Base-by-base conservation (phyloP, 768 basidiomycete species). In the Chiua virens region DNA sequence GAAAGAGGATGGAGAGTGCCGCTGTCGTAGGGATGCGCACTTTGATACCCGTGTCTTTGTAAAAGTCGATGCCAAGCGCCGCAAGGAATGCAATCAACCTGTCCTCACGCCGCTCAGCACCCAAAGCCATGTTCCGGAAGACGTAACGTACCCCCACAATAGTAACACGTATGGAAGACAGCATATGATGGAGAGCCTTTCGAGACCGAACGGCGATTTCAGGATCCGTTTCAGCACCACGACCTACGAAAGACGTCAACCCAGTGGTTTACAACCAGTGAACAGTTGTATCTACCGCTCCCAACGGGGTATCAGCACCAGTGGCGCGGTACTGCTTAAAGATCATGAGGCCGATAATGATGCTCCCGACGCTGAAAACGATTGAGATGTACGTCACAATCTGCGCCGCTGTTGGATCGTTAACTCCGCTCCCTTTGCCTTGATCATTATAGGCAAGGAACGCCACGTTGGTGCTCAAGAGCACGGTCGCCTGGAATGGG, bases 91-190 rank as follows among this genome's bases (percentile, higher is more conserved):
- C 58, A 2, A 70, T 48, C 52, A 74, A 59, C 17, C 75, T 77
- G 32, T 18, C 34, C 6, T 7, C 45, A 17, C 11, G 1, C 5
- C 1, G 17, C 21, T 64, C 18, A 62, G 47, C 42, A 2, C 32
- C 8, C 37, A 22, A 28, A 2, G 3, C 8, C 13, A 9, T 3
- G 5, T 23, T 38, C 8, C 18, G 17, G 5, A 23, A 42, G 3
- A 14, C 5, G 15, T 3, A 1, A 44, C 69, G 47, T 45, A 75
- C 75, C 69, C 58, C 68, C 71, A 76, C 66, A 76, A 66, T 37
- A 76, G 58, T 8, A 74, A 51, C 32, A 71, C 71, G 30, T 75
- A 72, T 7, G 74, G 74, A 38, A 76, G 65, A 50, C 69, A 72
- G 43, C 70, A 76, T 44, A 72, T 62, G 30, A 75, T 70, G 6